These are phyloP conservation scores for Triticum aestivum DNA, from an alignment of 176 grass and related monocot species.

Conservation along the genomic window IWGSC_CS_RefSeq_v2.1 NC_057801.1:21868364-21868863, in stretches of 20 bases:
- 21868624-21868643: conserved; percentile 32
- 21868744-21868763: too few species aligned
- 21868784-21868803: too few species aligned
- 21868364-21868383: not conserved
- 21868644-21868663: conserved; percentile 31
- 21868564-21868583: too few species aligned
- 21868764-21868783: too few species aligned
- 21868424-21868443: conserved; percentile 47
- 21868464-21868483: conserved; percentile 59
- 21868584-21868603: too few species aligned
- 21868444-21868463: conserved; percentile 60
- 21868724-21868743: not conserved
- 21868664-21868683: conserved; percentile 43
- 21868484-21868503: conserved; percentile 58
- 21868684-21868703: conserved; percentile 45
- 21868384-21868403: not conserved
- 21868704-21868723: conserved; percentile 50
- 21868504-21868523: conserved; percentile 38
- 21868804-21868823: too few species aligned
- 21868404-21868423: conserved; percentile 1
- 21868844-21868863: too few species aligned
- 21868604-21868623: conserved; percentile 46
- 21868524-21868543: not conserved
- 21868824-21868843: too few species aligned
- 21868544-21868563: too few species aligned